Evolutionary conservation across 139 green algal species (phyloP), one percentile per base, ranked within the genome.

Genomic region (Closterium sp.): DNA sequence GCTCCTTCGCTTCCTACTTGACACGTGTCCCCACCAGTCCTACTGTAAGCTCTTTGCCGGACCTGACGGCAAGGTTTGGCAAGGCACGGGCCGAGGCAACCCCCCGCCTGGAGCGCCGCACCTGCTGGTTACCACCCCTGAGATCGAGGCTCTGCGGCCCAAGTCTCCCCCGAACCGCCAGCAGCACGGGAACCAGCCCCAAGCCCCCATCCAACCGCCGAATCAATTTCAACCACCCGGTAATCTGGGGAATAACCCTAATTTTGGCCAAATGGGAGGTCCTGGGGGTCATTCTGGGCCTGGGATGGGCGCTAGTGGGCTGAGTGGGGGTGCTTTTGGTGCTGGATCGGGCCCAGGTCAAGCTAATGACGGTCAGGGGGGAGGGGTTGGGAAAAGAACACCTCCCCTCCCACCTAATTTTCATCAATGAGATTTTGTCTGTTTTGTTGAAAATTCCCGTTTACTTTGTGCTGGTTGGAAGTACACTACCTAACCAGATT

Each of bases 71-170:
- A 90, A 76, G 25, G 85, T 94, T 0, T 97, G 95, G 85, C 90
- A 91, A 64, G 96, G 92, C 43, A 86, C 81, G 28, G 19, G 84
- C 5, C 88, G 94, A 1, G 87, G 87, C 36, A 95, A 94, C 55
- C 94, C 96, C 0, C 90, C 93, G 0, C 94, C 93, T 23, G 95
- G 91, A 34, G 94, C 94, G 5, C 95, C 96, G 2, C 94, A 95
- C 34, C 91, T 98, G 85, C 85, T 97, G 30, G 95, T 94, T 32
- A 95, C 64, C 88, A 95, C 94, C 12, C 94, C 95, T 23, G 96
- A 97, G 66, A 97, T 98, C 16, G 96, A 98, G 87, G 85, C 90
- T 34, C 92, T 98, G 64, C 84, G 96, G 12, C 96, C 96, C 8
- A 94, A 94, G 34, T 94, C 91, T 1, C 91, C 91, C 1, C 90